Evolutionary conservation across 805 yeast genomes (phyloP).

Genomic region (Wickerhamiella azyma): DNA sequence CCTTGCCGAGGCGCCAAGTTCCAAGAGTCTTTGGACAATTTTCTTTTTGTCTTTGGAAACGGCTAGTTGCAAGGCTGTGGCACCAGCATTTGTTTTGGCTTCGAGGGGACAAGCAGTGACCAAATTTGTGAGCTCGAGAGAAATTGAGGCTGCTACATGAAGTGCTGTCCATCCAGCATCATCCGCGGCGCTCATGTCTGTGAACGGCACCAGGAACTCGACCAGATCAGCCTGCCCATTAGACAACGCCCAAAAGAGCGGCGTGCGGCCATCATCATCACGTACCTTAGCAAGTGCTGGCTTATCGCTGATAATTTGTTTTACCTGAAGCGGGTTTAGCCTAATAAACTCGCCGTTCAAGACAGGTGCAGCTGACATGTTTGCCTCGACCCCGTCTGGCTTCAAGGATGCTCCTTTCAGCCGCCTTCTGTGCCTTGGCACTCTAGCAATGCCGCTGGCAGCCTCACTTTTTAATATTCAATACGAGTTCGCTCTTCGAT

Average conservation of each 20-base stretch:
- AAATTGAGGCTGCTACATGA: constrained; percentile 71
- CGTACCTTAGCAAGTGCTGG: background rate
- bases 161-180: constrained; percentile 80
- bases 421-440: background rate
- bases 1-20: constrained; percentile 46
- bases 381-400: constrained; percentile 8
- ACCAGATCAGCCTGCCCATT: constrained; percentile 41
- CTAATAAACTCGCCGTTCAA: background rate
- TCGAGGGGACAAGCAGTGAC: constrained; percentile 35
- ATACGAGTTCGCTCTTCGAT: constrained; percentile 1
- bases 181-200: constrained; percentile 62
- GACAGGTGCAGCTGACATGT: constrained; percentile 1
- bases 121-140: constrained; percentile 31
- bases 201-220: constrained; percentile 28
- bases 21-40: constrained; percentile 41
- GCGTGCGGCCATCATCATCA: constrained; percentile 67
- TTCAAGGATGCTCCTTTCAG: constrained; percentile 7
- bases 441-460: constrained; percentile 1
- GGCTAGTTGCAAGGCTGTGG: constrained; percentile 65
- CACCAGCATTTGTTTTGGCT: constrained; percentile 47
- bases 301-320: background rate
- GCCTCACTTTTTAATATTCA: constrained; percentile 3
- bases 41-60: constrained; percentile 50
- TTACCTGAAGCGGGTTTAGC: background rate
- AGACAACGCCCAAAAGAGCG: constrained; percentile 83